These are phyloP conservation scores for Limnanthes douglasii DNA, from an alignment of 345 rosid species.

Conservation along the genomic window DNA sequence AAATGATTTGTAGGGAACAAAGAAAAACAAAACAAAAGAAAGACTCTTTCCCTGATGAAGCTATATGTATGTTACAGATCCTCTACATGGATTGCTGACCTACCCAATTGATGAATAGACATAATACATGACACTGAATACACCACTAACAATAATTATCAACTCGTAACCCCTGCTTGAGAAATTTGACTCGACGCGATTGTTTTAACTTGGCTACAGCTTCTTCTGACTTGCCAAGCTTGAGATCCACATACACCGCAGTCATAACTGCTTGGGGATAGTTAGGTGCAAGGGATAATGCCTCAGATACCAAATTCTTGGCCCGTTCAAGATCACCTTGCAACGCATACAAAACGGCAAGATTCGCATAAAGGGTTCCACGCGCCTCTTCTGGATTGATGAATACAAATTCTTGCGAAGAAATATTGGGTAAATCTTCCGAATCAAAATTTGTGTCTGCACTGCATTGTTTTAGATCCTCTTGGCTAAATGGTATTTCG, in stretches of 20 bases:
- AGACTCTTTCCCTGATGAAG: too few species aligned
- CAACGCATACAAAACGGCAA: constrained; percentile 33
- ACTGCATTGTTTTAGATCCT: constrained; percentile 35
- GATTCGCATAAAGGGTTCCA: constrained; percentile 44
- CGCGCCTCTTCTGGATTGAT: constrained; percentile 61
- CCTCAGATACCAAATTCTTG: constrained; percentile 27
- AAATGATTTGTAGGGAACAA: too few species aligned
- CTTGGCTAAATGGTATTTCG: constrained; percentile 36
- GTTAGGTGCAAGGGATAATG: constrained; percentile 29
- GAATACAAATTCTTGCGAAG: constrained; percentile 15
- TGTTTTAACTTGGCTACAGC: constrained; percentile 51
- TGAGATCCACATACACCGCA: constrained; percentile 40
- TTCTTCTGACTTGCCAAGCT: constrained; percentile 41
- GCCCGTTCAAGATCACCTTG: constrained; percentile 54
- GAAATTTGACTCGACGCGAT: constrained; percentile 34
- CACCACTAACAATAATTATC: constrained; percentile 12
- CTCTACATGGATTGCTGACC: too few species aligned
- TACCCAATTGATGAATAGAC: too few species aligned
- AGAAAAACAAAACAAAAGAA: too few species aligned
- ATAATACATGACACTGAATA: too few species aligned
- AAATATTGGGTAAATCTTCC: constrained; percentile 32
- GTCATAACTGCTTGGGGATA: constrained; percentile 43
- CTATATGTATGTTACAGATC: too few species aligned
- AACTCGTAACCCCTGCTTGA: constrained; percentile 13
- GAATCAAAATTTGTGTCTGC: constrained; percentile 23